Evolutionary conservation across 2,329 filamentous ascomycete genomes (phyloP).

Genomic region (Diaporthe humulicola): DNA sequence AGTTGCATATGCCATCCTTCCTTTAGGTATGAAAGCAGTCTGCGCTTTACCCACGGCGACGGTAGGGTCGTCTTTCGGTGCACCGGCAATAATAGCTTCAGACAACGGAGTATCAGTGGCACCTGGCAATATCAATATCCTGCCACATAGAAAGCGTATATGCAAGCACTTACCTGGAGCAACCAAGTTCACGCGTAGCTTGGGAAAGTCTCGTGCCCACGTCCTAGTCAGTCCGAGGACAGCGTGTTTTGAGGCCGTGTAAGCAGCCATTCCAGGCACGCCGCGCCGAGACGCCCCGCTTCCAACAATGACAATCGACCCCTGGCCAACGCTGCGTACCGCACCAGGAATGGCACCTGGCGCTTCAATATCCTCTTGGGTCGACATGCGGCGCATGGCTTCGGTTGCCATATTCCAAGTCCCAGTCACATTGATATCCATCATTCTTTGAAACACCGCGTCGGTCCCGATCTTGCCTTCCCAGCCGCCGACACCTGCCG

Average conservation of each 20-base stretch:
- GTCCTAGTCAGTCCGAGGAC: constrained; percentile 1
- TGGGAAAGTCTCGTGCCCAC: not conserved
- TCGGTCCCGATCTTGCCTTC: not conserved
- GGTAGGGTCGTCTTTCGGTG: not conserved
- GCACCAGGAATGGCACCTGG: not conserved
- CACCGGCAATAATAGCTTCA: not conserved
- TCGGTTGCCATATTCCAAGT: constrained; percentile 8
- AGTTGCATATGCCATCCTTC: constrained; percentile 12
- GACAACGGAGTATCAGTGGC: constrained; percentile 7
- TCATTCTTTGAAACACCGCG: not conserved
- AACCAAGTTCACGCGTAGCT: not conserved
- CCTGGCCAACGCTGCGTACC: not conserved
- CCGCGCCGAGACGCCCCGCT: not conserved
- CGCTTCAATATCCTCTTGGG: constrained; percentile 2
- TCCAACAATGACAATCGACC: not conserved
- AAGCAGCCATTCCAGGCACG: constrained; percentile 1
- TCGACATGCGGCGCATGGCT: not conserved
- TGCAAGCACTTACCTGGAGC: not conserved
- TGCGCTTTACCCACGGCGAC: not conserved
- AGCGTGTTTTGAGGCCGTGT: constrained; percentile 7
- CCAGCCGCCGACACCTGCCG: not conserved
- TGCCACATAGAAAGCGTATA: too few relatives aligned
- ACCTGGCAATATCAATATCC: not conserved
- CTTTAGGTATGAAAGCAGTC: not conserved
- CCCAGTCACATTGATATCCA: not conserved